Evolutionary conservation across 495 filamentous ascomycete species (phyloP).

Genomic region (Penicillium atrosanguineum): DNA sequence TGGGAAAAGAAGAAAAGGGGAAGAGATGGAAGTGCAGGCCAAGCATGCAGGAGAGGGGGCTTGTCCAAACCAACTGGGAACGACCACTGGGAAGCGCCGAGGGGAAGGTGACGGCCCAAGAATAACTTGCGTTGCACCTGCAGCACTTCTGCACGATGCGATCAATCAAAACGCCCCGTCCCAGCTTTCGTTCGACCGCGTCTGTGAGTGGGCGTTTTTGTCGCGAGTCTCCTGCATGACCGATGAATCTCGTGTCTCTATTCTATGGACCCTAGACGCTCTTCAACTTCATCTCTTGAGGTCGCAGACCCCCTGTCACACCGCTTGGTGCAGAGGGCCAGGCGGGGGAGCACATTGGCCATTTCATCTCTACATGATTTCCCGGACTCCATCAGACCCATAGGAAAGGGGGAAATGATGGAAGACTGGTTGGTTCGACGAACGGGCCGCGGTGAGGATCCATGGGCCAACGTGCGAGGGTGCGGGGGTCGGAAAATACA

Average conservation of each 20-base stretch:
- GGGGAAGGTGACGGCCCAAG: constrained; percentile 22
- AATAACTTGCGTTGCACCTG: constrained; percentile 31
- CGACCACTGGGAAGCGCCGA: constrained; percentile 17
- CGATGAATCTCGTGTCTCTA: not conserved
- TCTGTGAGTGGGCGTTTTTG: constrained; percentile 11
- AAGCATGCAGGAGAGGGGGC: constrained; percentile 1
- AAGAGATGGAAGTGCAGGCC: not conserved
- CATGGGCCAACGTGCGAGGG: not conserved
- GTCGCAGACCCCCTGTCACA: not conserved
- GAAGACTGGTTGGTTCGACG: constrained; percentile 12
- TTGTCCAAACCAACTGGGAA: not conserved
- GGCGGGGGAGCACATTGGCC: not conserved
- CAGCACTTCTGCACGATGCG: constrained; percentile 25
- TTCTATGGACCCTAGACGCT: not conserved
- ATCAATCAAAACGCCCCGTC: constrained; percentile 18
- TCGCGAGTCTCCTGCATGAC: constrained; percentile 3
- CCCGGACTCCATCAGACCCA: not conserved
- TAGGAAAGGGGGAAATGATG: not conserved
- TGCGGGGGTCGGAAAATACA: not conserved
- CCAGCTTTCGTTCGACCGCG: not conserved
- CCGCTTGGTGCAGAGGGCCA: not conserved
- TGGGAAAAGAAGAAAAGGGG: not conserved
- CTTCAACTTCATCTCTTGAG: not conserved
- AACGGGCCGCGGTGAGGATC: constrained; percentile 11
- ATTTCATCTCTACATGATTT: not conserved